Conservation (phyloP, 2,329 filamentous ascomycete genomes). For the Pseudogymnoascus verrucosus region DNA sequence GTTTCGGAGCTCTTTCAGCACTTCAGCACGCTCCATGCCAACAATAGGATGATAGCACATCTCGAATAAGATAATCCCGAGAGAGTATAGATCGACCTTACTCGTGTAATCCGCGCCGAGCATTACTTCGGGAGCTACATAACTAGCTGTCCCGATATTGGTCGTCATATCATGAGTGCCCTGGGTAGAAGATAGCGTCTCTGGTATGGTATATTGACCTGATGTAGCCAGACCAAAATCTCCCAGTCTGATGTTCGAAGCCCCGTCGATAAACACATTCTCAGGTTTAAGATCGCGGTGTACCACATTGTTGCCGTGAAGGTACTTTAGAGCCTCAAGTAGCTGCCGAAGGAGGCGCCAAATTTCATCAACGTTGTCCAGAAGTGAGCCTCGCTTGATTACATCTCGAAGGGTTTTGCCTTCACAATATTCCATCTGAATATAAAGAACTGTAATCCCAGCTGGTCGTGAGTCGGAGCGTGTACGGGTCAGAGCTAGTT, state of each 20-base stretch:
- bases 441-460: neutral
- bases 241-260: constrained; percentile 79
- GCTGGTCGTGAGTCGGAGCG: constrained; percentile 22
- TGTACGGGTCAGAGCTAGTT: constrained; percentile 20
- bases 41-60: constrained; percentile 70
- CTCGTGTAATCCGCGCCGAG: constrained; percentile 74
- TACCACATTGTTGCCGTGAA: constrained; percentile 85
- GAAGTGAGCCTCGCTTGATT: constrained; percentile 66
- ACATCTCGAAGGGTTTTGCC: constrained; percentile 78
- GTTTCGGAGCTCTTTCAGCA: constrained; percentile 61
- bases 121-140: constrained; percentile 83
- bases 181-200: constrained; percentile 35
- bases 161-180: constrained; percentile 50
- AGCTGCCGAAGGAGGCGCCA: constrained; percentile 92
- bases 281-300: constrained; percentile 95
- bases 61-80: constrained; percentile 97
- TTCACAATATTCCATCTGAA: constrained; percentile 92
- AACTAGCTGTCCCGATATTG: constrained; percentile 72
- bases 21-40: constrained; percentile 56
- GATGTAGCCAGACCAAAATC: constrained; percentile 94
- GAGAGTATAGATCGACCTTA: constrained; percentile 95
- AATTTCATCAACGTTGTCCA: constrained; percentile 61
- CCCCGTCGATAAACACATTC: constrained; percentile 90
- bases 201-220: constrained; percentile 60
- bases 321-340: constrained; percentile 80